These are phyloP conservation scores for Aureobasidium namibiae DNA, from an alignment of 2,329 filamentous ascomycete genomes.

Conservation along the genomic window DNA sequence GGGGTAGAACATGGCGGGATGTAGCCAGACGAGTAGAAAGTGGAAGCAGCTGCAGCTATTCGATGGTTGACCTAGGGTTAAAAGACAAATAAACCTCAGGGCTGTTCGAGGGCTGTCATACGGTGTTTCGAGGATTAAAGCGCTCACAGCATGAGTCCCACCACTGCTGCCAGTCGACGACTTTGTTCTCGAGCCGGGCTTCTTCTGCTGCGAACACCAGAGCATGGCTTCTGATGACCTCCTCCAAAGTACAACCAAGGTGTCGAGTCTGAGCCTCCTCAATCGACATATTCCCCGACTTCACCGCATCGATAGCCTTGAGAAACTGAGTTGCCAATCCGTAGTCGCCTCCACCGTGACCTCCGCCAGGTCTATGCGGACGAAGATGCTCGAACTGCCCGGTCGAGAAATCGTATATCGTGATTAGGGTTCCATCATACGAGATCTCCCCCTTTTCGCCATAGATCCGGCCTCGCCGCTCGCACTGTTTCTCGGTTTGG, in stretches of 20 bases:
- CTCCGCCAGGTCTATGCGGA: constrained; percentile 34
- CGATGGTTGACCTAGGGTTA: background rate
- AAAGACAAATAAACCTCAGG: background rate
- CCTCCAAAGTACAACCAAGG: constrained; percentile 77
- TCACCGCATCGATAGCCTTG: constrained; percentile 69
- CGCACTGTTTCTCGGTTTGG: constrained; percentile 77
- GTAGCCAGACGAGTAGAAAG: background rate
- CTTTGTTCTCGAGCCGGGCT: constrained; percentile 59
- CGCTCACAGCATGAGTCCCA: constrained; percentile 46
- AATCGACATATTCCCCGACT: constrained; percentile 59
- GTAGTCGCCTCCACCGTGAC: constrained; percentile 71
- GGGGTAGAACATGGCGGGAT: background rate
- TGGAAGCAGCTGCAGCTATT: background rate
- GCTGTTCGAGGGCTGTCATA: background rate
- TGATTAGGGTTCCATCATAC: constrained; percentile 73
- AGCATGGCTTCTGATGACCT: constrained; percentile 81
- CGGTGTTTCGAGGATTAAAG: background rate
- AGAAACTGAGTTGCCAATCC: constrained; percentile 79
- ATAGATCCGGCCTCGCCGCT: constrained; percentile 78
- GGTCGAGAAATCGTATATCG: constrained; percentile 62
- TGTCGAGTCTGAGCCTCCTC: constrained; percentile 64
- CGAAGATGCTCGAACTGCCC: constrained; percentile 47
- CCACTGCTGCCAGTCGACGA: constrained; percentile 70
- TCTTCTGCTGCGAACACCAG: constrained; percentile 93
- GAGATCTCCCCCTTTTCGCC: constrained; percentile 78